phyloP scores from a whole-genome alignment of 805 yeast species.

The Hagleromyces aurorensis region DNA sequence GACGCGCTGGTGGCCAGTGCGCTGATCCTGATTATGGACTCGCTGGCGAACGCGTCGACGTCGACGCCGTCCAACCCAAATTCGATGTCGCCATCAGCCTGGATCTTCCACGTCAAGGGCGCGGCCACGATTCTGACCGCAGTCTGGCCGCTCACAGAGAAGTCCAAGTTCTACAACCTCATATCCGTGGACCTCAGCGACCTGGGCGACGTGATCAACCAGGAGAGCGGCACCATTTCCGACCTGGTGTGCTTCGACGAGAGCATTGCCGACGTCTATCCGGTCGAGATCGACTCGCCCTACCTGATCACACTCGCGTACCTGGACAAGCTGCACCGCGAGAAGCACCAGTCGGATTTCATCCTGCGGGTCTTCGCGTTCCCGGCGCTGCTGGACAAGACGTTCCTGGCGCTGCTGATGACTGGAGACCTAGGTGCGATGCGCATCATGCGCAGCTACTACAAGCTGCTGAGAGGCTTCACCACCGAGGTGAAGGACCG shows the following conservation, averaged over 20 bases:
- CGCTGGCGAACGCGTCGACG: constrained; percentile 81
- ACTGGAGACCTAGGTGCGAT: constrained; percentile 81
- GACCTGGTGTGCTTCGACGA: constrained; percentile 77
- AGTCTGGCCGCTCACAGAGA: constrained; percentile 82
- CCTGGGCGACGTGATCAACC: constrained; percentile 54
- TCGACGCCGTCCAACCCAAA: constrained; percentile 27
- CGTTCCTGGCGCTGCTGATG: constrained; percentile 67
- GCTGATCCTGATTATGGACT: constrained; percentile 81
- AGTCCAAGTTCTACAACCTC: constrained; percentile 56
- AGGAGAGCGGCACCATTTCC: constrained; percentile 36
- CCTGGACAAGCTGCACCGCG: constrained; percentile 73
- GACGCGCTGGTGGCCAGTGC: constrained; percentile 94
- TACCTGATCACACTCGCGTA: constrained; percentile 82
- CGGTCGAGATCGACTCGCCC: constrained; percentile 76
- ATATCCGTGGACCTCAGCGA: constrained; percentile 88
- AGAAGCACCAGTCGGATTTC: constrained; percentile 76
- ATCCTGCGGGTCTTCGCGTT: constrained; percentile 83
- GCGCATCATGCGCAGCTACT: constrained; percentile 86
- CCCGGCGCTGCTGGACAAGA: constrained; percentile 83
- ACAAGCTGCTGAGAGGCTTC: constrained; percentile 69
- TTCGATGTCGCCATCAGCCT: constrained; percentile 81
- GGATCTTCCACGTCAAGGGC: constrained; percentile 96
- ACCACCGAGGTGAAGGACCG: constrained; percentile 81
- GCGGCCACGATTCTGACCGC: constrained; percentile 94
- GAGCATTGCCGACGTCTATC: constrained; percentile 77